Evolutionary conservation across 2,329 filamentous ascomycete genomes (phyloP).

Genomic region (Penicillium psychrosexuale): DNA sequence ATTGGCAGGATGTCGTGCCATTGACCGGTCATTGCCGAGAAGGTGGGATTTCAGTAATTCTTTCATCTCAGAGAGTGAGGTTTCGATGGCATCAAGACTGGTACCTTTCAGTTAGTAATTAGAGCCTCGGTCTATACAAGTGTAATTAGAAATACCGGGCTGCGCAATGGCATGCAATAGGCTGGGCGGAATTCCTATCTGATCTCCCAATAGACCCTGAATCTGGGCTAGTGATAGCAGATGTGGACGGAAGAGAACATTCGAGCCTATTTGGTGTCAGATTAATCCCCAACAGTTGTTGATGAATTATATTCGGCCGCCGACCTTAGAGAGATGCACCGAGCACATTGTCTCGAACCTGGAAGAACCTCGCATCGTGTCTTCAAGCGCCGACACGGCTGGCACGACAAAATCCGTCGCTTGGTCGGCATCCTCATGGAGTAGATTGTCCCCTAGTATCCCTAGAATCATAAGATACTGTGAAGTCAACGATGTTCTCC

Average conservation of each 20-base stretch:
- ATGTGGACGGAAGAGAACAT: slow-evolving; percentile 8
- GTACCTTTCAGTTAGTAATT: neutral
- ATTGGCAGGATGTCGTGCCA: neutral
- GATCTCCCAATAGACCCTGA: neutral
- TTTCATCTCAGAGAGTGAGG: slow-evolving; percentile 5
- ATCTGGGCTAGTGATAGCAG: slow-evolving; percentile 1
- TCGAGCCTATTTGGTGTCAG: neutral
- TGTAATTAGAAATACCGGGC: neutral
- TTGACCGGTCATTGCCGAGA: neutral
- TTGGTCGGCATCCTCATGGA: slow-evolving; percentile 7
- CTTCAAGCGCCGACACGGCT: slow-evolving; percentile 20
- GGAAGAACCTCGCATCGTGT: slow-evolving; percentile 17
- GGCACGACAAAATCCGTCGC: slow-evolving; percentile 14
- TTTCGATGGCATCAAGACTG: slow-evolving; percentile 5
- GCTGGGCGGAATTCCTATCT: neutral
- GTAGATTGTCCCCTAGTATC: neutral
- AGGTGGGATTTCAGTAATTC: slow-evolving; percentile 5
- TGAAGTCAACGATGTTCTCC: slow-evolving; percentile 11
- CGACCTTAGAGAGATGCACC: slow-evolving; percentile 10
- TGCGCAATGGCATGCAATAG: neutral
- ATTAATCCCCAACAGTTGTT: neutral
- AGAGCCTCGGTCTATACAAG: neutral
- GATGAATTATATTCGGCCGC: neutral
- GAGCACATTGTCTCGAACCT: slow-evolving; percentile 5
- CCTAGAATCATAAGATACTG: neutral